Percentiles rank a stretch among this genome's conserved stretches.
Evolutionary conservation across 495 filamentous ascomycete genomes (phyloP).

Genomic region (Aspergillus sclerotiicarbonarius): DNA sequence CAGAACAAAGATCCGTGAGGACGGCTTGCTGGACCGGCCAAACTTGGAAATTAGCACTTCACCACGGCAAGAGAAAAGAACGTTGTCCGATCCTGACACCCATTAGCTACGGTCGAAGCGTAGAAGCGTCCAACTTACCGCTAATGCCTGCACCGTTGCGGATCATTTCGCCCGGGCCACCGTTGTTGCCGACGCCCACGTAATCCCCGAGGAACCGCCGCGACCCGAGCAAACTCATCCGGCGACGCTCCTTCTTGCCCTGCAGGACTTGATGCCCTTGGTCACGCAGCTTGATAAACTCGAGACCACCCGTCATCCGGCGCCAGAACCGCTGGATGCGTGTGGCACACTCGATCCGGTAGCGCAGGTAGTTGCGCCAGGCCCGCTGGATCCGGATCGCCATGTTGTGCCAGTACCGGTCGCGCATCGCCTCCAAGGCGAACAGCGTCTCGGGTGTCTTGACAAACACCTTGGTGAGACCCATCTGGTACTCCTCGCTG

Average conservation of each 20-base stretch:
- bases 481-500: conserved; percentile 93
- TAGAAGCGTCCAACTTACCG: conserved; percentile 30
- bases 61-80: conserved; percentile 85
- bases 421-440: conserved; percentile 95
- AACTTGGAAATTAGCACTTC: conserved; percentile 91
- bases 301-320: conserved; percentile 80
- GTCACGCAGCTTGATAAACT: conserved; percentile 84
- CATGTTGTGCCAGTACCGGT: conserved; percentile 99
- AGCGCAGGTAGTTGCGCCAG: conserved; percentile 93
- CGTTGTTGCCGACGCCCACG: conserved; percentile 76
- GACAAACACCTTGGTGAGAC: conserved; percentile 95
- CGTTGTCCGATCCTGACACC: conserved; percentile 58
- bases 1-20: conserved; percentile 79
- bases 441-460: conserved; percentile 98
- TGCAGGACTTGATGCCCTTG: conserved; percentile 82
- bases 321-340: conserved; percentile 96
- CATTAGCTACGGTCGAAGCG: conserved; percentile 3
- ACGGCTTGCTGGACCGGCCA: conserved; percentile 90
- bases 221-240: conserved; percentile 87
- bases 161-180: conserved; percentile 79
- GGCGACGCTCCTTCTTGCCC: conserved; percentile 82
- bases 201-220: conserved; percentile 96
- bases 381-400: conserved; percentile 95
- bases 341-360: conserved; percentile 87
- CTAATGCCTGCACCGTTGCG: conserved; percentile 65